Evolutionary conservation across 495 filamentous ascomycete species (phyloP), one percentile per base, ranked within the genome.

Genomic region (Aspergillus heteromorphus): DNA sequence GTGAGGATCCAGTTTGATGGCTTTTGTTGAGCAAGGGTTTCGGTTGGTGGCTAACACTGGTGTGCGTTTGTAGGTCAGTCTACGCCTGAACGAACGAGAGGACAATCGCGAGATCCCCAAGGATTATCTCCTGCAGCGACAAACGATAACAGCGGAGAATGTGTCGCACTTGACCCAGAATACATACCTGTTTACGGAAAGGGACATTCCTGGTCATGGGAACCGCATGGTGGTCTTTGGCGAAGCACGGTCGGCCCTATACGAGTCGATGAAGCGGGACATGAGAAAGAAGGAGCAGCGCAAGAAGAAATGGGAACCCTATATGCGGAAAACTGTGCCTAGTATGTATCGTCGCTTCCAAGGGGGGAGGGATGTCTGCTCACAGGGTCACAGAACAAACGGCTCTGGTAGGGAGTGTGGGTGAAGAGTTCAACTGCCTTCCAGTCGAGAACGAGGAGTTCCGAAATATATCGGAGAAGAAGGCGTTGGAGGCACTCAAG

Each of bases 111-210:
- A 81, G 2, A 73, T 95, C 16, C 89, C 91, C 2, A 89, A 88
- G 61, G 89, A 95, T 65, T 97, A 96, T 70, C 77, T 84, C 43
- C 73, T 97, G 48, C 80, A 89, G 13, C 54, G 84, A 76, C 53
- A 86, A 81, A 72, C 67, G 10, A 49, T 69, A 11, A 65, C 64
- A n/a, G 48, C 61, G 59, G 74, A 61, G 65, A 81, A 58, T 69
- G 84, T 45, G 71, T 64, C 68, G 17, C 68, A 76, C 47, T 64
- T 67, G 47, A 72, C 73, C 0, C 65, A 81, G 64, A 98, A 97
- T 64, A 92, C 88, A 7, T 96, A 83, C 64, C 71, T 97, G 38
- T 97, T 97, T 63, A 87, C 86, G 14, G 92, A 97, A 69, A 91
- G 93, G 66, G 88, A 97, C 65, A 78, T 95, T 19, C 87, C 91